Evolutionary conservation across 2,329 filamentous ascomycete genomes (phyloP), one percentile per base, ranked within the genome.

Genomic region (Colletotrichum navitas): DNA sequence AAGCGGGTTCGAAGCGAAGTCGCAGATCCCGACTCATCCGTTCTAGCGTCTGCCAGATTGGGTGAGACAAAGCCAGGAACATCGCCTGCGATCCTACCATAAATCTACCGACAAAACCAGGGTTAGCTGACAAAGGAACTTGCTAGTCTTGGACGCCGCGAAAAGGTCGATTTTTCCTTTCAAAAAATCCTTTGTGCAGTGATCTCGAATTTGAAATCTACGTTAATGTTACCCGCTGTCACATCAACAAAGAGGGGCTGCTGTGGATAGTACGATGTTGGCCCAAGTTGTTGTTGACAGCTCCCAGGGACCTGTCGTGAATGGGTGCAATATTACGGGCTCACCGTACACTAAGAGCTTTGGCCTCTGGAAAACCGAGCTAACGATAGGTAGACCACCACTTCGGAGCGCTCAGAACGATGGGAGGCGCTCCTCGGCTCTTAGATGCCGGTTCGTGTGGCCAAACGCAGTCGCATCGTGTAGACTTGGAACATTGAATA

Each of bases 361-460:
- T 64, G 59, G 36, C 65, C 14, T 49, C 56, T 43, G 32, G 43
- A 12, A 43, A 64, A 32, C 39, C 34, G 52, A 68, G 34, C 65
- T 43, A 68, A 34, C 52, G 32, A 3, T 43, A 39, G 52, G 55
- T 29, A 26, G 52, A 26, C 65, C 69, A 47, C 54, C 34, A 29
- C 18, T 8, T 41, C 36, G 43, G 65, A 51, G 32, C 54, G 47
- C 43, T 60, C 65, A 63, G 26, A 55, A 52, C 54, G 34, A 41
- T 69, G 60, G 54, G 69, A 72, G 47, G 45, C 24, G 36, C 29
- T 41, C 5, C 11, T 69, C 69, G 69, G 66, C 69, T n/a, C 34
- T 32, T 8, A 16, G 14, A 14, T 72, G 65, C 69, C 69, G 69
- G 18, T n/a, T 55, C 29, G 29, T 55, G 45, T 36, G 18, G 24